phyloP scores from a whole-genome alignment of 164 flowering plant species.

The Piper longum region DNA sequence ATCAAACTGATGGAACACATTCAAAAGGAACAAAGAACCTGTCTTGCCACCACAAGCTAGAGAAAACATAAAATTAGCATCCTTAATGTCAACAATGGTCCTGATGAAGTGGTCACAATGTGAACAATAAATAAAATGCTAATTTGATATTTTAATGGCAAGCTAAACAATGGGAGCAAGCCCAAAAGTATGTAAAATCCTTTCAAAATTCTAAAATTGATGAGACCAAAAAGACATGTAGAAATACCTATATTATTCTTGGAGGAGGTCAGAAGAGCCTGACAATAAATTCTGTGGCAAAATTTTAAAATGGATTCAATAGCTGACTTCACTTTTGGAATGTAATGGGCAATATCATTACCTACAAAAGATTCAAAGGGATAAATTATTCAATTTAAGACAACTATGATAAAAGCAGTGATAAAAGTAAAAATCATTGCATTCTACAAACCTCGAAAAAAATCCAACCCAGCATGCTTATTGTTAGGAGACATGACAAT shows the following conservation, averaged over 20 bases:
- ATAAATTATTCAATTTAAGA: too few species aligned
- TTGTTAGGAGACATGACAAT: slow-evolving; percentile 83
- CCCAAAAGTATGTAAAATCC: too few species aligned
- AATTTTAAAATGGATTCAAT: slow-evolving; percentile 79
- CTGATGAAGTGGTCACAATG: too few species aligned
- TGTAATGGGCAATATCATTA: slow-evolving; percentile 76
- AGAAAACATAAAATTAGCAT: background rate
- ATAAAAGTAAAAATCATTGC: slow-evolving; percentile 4
- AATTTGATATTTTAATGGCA: too few species aligned
- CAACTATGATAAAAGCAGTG: background rate
- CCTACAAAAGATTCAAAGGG: slow-evolving; percentile 32
- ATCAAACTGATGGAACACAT: too few species aligned
- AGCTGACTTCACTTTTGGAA: slow-evolving; percentile 92
- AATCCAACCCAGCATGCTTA: slow-evolving; percentile 64
- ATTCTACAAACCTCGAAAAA: slow-evolving; percentile 47
- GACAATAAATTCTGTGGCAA: slow-evolving; percentile 73
- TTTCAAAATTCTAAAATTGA: too few species aligned
- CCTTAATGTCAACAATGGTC: too few species aligned
- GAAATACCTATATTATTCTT: slow-evolving; percentile 72
- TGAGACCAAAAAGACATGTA: background rate
- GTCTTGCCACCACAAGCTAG: background rate
- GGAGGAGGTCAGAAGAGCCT: slow-evolving; percentile 93
- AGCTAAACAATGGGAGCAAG: too few species aligned
- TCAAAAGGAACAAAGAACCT: too few species aligned
- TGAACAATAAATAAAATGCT: too few species aligned